Percentiles rank a stretch among this genome's conserved stretches.
phyloP scores from a whole-genome alignment of 371 early-diverging fungal species.

The Mucor plumbeus region DNA sequence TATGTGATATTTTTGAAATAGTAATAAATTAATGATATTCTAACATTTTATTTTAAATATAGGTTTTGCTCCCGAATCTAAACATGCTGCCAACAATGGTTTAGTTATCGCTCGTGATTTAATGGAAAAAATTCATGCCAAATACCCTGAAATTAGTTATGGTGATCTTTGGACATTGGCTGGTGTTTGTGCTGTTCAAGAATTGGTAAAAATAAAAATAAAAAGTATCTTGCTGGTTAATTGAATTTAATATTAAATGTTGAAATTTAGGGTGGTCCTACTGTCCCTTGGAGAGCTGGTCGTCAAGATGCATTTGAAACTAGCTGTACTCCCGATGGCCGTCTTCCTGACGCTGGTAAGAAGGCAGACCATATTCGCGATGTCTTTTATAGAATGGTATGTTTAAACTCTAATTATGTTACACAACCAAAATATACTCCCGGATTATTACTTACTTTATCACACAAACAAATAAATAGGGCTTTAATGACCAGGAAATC shows the following conservation, averaged over 20 bases:
- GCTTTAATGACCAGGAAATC: slow-evolving; percentile 79
- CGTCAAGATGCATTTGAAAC: slow-evolving; percentile 66
- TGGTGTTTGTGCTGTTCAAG: slow-evolving; percentile 90
- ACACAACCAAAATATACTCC: background rate
- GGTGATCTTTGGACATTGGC: slow-evolving; percentile 95
- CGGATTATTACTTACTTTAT: background rate
- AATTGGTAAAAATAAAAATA: slow-evolving; percentile 58
- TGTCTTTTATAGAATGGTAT: slow-evolving; percentile 90
- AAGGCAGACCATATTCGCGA: slow-evolving; percentile 78
- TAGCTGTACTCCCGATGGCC: slow-evolving; percentile 84
- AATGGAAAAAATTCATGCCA: slow-evolving; percentile 83
- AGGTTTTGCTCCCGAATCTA: slow-evolving; percentile 73
- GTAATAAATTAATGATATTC: background rate
- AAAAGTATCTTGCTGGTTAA: background rate
- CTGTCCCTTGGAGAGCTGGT: slow-evolving; percentile 88
- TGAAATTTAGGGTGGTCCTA: slow-evolving; percentile 74
- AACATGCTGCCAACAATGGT: slow-evolving; percentile 90
- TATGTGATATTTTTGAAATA: background rate
- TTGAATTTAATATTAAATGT: background rate
- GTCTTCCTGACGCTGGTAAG: slow-evolving; percentile 89
- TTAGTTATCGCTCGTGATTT: slow-evolving; percentile 79
- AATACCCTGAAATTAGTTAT: slow-evolving; percentile 86
- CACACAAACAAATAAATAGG: slow-evolving; percentile 34
- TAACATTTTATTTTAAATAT: background rate
- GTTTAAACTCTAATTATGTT: background rate